A percentile compares a stretch with the other conserved stretches of the same genome.
Conservation (phyloP, 805 yeast genomes). For the Starmera caribaea region DNA sequence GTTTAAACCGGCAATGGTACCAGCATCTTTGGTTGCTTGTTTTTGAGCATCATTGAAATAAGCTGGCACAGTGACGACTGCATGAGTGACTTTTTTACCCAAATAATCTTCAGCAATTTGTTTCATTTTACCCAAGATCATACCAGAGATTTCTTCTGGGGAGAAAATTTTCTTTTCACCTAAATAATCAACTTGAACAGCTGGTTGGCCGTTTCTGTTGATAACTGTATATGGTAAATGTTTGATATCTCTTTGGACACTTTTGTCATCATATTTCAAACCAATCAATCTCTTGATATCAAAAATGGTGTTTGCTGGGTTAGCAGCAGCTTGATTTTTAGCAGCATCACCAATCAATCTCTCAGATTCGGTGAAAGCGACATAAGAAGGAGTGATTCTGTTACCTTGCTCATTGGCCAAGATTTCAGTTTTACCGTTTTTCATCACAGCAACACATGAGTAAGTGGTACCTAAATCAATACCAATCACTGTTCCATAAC, state of each 20-base stretch:
- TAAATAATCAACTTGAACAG: constrained; percentile 61
- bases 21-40: constrained; percentile 92
- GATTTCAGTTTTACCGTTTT: constrained; percentile 81
- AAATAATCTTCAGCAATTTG: constrained; percentile 85
- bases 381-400: constrained; percentile 93
- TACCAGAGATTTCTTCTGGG: constrained; percentile 89
- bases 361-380: constrained; percentile 86
- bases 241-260: constrained; percentile 73
- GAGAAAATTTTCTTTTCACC: constrained; percentile 74
- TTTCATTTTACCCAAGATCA: constrained; percentile 89
- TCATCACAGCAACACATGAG: constrained; percentile 90
- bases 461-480: constrained; percentile 97
- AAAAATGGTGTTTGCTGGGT: constrained; percentile 78
- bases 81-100: constrained; percentile 77
- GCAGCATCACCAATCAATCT: constrained; percentile 95
- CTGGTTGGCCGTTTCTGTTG: constrained; percentile 74
- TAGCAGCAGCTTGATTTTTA: constrained; percentile 88
- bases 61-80: constrained; percentile 90
- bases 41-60: constrained; percentile 91
- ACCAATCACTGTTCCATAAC: constrained; percentile 69
- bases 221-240: constrained; percentile 71
- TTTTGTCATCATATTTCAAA: constrained; percentile 63
- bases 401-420: constrained; percentile 95
- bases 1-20: constrained; percentile 83
- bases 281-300: constrained; percentile 92